phyloP scores from a whole-genome alignment of 257 asterid genomes.

The Salvia rosmarinus region DNA sequence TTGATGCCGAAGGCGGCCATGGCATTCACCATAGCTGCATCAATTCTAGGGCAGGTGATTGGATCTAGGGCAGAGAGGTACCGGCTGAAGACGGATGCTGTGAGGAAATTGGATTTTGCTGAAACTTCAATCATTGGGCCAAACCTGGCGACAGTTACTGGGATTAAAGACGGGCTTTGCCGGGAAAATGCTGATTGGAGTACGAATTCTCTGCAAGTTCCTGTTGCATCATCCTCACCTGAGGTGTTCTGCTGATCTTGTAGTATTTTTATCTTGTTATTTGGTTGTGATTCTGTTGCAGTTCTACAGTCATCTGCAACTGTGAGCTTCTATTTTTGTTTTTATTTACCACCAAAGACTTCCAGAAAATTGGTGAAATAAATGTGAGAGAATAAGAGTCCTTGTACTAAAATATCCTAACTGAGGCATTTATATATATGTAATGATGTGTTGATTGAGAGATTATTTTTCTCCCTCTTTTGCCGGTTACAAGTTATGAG shows the following conservation, averaged over 20 bases:
- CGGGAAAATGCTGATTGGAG: conserved; percentile 35
- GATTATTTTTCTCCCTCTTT: background rate
- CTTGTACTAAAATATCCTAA: conserved; percentile 15
- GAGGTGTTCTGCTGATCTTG: conserved; percentile 29
- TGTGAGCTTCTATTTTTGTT: conserved; percentile 17
- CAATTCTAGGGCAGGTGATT: conserved; percentile 84
- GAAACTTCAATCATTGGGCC: conserved; percentile 38
- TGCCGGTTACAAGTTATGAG: background rate
- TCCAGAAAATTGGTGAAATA: conserved; percentile 31
- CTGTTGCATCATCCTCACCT: conserved; percentile 29
- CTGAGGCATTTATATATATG: background rate
- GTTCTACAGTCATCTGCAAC: conserved; percentile 22
- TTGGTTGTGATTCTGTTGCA: conserved; percentile 16
- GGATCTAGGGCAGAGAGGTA: conserved; percentile 91
- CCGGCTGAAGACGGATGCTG: conserved; percentile 61
- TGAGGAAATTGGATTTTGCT: conserved; percentile 33
- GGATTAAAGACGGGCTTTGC: conserved; percentile 38
- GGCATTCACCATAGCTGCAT: conserved; percentile 93
- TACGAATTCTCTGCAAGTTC: conserved; percentile 31
- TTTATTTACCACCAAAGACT: background rate
- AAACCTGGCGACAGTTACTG: conserved; percentile 28
- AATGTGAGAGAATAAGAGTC: conserved; percentile 28
- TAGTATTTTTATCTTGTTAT: background rate
- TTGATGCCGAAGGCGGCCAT: conserved; percentile 92
- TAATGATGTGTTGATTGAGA: conserved; percentile 17